Base-by-base conservation (phyloP, 768 basidiomycete genomes). In the Scleroderma citrinum region DNA sequence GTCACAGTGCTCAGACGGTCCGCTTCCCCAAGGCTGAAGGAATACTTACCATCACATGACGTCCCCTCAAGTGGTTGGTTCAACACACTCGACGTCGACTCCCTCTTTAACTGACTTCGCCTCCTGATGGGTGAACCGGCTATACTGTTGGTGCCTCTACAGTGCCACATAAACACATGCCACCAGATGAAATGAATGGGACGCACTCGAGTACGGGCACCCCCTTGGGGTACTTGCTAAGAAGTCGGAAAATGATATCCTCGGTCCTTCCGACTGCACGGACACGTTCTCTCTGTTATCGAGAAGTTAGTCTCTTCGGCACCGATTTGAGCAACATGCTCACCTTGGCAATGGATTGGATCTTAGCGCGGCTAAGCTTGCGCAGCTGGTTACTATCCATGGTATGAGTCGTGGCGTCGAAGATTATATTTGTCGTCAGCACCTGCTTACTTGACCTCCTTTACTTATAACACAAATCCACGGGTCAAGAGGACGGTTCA, bases 261-360 rank as follows among this genome's bases (percentile, higher is more conserved):
- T 59, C 66, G 1, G 56, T 64, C 52, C 62, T 64, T 2, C 54
- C 62, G 16, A 59, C 48, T 0, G 62, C 64, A n/a, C 55, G 55
- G 17, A 67, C 31, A 12, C 50, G 38, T 49, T 67, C 59, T 55
- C 50, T 48, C 66, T 67, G 26, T 2, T 41, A 21, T 17, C n/a
- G 34, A 24, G 23, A 16, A 24, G 24, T 42, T 3, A 23, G 14
- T 42, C 21, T 16, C 23, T 12, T n/a, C n/a, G n/a, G 24, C 24
- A n/a, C 23, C 3, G 23, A 26, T n/a, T 16, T 0, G 14, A 23
- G 40, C 24, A 14, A 16, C 23, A 14, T 42, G 10, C 52, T 14
- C 37, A 57, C 63, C 54, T 61, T 61, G 38, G 64, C 57, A 13
- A 63, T 56, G 4, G 59, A 50, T 45, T 64, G 64, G 24, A 64